These are phyloP conservation scores for Lumnitzera littorea DNA, from an alignment of 345 rosid species.

Conservation along the genomic window DNA sequence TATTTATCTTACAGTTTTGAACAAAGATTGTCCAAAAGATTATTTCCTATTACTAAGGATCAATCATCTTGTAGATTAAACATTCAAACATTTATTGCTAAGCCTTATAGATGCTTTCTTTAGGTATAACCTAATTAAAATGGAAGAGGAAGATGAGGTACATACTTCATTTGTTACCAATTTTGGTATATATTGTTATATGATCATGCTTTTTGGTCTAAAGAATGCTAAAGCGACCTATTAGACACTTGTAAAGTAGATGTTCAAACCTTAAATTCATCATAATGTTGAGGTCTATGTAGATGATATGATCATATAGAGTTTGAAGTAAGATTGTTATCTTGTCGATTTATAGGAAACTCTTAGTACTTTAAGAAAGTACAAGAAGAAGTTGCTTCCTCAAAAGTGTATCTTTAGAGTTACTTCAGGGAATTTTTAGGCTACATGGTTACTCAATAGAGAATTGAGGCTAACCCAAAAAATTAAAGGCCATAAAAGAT, in stretches of 20 bases:
- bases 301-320: neutral
- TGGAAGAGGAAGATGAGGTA: neutral
- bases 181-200: neutral
- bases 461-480: too few relatives aligned
- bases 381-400: too few relatives aligned
- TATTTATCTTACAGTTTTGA: neutral
- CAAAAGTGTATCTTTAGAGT: too few relatives aligned
- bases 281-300: neutral
- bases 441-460: too few relatives aligned
- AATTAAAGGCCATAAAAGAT: too few relatives aligned
- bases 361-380: too few relatives aligned
- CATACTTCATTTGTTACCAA: neutral
- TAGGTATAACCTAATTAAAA: neutral
- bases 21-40: neutral
- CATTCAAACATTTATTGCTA: neutral
- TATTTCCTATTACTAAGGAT: neutral
- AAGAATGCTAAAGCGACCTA: neutral
- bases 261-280: neutral
- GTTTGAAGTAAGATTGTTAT: neutral
- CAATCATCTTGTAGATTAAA: neutral
- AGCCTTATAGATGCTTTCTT: neutral
- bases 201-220: neutral
- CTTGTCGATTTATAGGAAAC: neutral
- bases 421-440: too few relatives aligned
- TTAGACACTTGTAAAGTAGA: neutral